A percentile compares a stretch with the other conserved stretches of the same genome.
These are phyloP conservation scores for Aquilaria malaccensis DNA, from an alignment of 345 rosid genomes.

Conservation along the genomic window DNA sequence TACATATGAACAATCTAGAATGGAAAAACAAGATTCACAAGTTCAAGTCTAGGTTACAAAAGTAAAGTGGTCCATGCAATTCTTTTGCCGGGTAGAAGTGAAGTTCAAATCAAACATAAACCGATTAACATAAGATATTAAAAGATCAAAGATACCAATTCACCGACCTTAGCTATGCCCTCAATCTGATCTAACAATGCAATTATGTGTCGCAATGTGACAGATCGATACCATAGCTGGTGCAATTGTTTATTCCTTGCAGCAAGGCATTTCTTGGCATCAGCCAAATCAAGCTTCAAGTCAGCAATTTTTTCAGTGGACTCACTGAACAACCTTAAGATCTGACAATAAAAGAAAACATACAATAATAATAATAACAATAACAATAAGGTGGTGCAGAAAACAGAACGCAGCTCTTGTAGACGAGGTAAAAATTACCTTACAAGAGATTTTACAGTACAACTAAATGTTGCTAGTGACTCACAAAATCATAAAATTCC, in stretches of 20 bases:
- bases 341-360: slow-evolving; percentile 39
- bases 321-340: slow-evolving; percentile 90
- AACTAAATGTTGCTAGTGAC: slow-evolving; percentile 4
- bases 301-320: slow-evolving; percentile 69
- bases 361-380: background rate
- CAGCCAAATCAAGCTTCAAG: slow-evolving; percentile 84
- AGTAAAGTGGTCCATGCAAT: no score
- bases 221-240: slow-evolving; percentile 99
- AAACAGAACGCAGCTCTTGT: background rate
- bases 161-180: slow-evolving; percentile 91
- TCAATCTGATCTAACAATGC: slow-evolving; percentile 91
- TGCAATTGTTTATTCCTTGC: slow-evolving; percentile 90
- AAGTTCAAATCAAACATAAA: slow-evolving; percentile 9
- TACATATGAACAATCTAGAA: no score
- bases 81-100: background rate
- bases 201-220: slow-evolving; percentile 93
- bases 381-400: background rate
- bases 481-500: background rate
- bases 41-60: no score
- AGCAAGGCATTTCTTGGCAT: slow-evolving; percentile 80
- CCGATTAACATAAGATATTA: background rate
- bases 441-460: slow-evolving; percentile 1
- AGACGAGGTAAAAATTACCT: background rate
- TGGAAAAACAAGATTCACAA: no score
- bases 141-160: slow-evolving; percentile 9